Conservation (phyloP, 2,329 filamentous ascomycete genomes). For the Ustilaginoidea virens region DNA sequence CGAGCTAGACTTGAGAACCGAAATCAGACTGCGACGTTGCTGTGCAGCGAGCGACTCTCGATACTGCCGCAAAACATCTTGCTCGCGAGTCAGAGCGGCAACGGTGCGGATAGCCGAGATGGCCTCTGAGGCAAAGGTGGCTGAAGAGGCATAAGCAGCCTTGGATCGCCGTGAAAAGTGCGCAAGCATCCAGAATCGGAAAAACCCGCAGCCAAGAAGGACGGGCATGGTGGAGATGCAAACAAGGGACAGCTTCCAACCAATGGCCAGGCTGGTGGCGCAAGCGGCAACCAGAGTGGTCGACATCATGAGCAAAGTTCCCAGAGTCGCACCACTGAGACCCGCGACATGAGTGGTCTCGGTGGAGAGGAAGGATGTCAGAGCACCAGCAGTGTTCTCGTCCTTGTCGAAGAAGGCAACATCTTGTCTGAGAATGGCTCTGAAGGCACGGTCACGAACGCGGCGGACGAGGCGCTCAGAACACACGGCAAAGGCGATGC, state of each 20-base stretch:
- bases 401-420: conserved; percentile 83
- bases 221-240: conserved; percentile 67
- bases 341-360: conserved; percentile 83
- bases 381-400: conserved; percentile 74
- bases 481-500: conserved; percentile 64
- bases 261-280: conserved; percentile 53
- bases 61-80: conserved; percentile 63
- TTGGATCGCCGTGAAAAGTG: conserved; percentile 69
- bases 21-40: conserved; percentile 51
- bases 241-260: conserved; percentile 79
- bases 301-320: conserved; percentile 65
- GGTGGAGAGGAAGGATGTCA: conserved; percentile 79
- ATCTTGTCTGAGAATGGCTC: conserved; percentile 80
- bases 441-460: conserved; percentile 69
- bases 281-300: conserved; percentile 70
- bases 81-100: conserved; percentile 74
- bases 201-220: conserved; percentile 67
- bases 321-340: conserved; percentile 73
- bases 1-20: conserved; percentile 58
- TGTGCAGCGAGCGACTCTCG: conserved; percentile 50
- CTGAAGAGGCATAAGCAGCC: conserved; percentile 62
- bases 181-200: conserved; percentile 72
- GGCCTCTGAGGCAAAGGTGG: conserved; percentile 81
- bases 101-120: conserved; percentile 91
- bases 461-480: conserved; percentile 77